phyloP scores from a whole-genome alignment of 768 basidiomycete genomes.

The Ephemerocybe angulata region DNA sequence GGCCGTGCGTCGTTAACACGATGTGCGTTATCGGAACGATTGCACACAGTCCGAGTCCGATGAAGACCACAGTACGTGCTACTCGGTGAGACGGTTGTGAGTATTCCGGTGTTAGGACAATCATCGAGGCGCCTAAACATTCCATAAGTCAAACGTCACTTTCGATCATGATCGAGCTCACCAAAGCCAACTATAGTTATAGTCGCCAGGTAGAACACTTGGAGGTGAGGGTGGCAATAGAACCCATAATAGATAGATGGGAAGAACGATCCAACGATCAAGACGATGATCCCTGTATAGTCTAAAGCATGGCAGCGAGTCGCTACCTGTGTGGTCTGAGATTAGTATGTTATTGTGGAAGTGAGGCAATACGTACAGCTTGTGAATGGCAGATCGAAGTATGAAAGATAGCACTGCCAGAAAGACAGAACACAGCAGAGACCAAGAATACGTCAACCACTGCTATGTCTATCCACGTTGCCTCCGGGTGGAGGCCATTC shows the following conservation, averaged over 20 bases:
- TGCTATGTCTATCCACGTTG: constrained; percentile 58
- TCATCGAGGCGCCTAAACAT: constrained; percentile 58
- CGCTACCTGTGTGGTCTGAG: constrained; percentile 52
- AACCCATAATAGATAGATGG: constrained; percentile 78
- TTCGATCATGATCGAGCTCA: constrained; percentile 35
- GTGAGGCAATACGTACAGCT: constrained; percentile 40
- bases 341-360: constrained; percentile 16
- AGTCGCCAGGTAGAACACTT: constrained; percentile 49
- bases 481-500: constrained; percentile 44
- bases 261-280: constrained; percentile 76
- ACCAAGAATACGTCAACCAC: constrained; percentile 63
- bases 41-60: constrained; percentile 69
- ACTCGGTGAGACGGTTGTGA: constrained; percentile 70
- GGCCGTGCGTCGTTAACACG: constrained; percentile 56
- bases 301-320: constrained; percentile 62
- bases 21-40: constrained; percentile 64
- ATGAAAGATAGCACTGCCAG: constrained; percentile 71
- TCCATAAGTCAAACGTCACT: constrained; percentile 7
- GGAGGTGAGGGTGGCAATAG: constrained; percentile 56
- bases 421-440: constrained; percentile 71
- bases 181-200: constrained; percentile 56
- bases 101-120: constrained; percentile 78
- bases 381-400: constrained; percentile 69
- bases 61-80: constrained; percentile 75
- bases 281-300: constrained; percentile 77